Evolutionary conservation across 208 protist genomes (phyloP).

Genomic region (Naegleria fowleri): DNA sequence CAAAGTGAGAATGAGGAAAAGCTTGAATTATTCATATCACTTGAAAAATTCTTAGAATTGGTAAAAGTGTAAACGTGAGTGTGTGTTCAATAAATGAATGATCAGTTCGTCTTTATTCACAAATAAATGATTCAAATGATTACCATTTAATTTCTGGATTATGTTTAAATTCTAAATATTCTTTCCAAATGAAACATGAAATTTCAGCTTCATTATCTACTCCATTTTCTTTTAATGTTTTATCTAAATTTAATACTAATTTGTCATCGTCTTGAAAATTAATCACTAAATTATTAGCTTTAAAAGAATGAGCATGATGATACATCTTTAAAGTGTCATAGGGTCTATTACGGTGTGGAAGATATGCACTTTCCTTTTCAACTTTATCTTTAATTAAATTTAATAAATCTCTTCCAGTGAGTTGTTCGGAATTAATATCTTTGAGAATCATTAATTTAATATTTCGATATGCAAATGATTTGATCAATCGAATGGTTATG

Average conservation of each 20-base stretch:
- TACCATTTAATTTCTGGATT: conserved; percentile 28
- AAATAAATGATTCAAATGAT: too few species aligned
- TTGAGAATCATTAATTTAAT: conserved; percentile 13
- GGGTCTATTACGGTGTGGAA: neutral
- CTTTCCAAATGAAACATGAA: conserved; percentile 13
- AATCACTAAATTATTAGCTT: conserved; percentile 18
- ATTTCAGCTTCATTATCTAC: conserved; percentile 8
- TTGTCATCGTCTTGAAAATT: conserved; percentile 25
- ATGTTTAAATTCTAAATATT: neutral
- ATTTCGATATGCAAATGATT: conserved; percentile 22
- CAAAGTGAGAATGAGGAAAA: neutral
- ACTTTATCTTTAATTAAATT: neutral
- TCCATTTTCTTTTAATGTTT: neutral
- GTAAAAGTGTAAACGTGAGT: neutral
- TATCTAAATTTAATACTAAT: neutral
- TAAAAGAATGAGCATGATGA: neutral
- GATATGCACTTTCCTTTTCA: neutral
- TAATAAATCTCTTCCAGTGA: neutral
- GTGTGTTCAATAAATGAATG: too few species aligned
- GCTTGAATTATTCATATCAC: neutral
- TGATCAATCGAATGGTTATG: neutral
- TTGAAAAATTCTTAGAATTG: neutral
- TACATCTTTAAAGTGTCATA: conserved; percentile 23
- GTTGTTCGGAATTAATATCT: neutral
- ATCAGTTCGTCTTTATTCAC: too few species aligned